phyloP scores from a whole-genome alignment of 1,284 basidiomycete species.

The Pyrrhoderma noxium region DNA sequence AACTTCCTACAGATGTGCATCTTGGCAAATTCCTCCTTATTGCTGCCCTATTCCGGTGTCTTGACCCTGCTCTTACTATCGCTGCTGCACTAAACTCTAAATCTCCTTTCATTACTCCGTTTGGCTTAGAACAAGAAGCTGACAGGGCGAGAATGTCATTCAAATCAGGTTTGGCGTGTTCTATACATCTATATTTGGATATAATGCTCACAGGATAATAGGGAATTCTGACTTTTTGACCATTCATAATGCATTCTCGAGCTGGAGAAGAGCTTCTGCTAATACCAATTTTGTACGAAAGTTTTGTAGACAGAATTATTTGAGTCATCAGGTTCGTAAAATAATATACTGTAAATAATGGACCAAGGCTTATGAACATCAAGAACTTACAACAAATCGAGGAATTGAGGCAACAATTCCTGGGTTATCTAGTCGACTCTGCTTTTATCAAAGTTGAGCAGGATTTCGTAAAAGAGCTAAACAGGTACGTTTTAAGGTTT shows the following conservation, averaged over 20 bases:
- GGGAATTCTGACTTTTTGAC: conserved; percentile 97
- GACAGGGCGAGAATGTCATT: conserved; percentile 81
- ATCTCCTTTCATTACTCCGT: conserved; percentile 85
- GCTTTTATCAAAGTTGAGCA: conserved; percentile 73
- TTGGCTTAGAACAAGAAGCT: conserved; percentile 85
- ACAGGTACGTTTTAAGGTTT: conserved; percentile 40
- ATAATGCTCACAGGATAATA: conserved; percentile 26
- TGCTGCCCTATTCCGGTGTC: conserved; percentile 80
- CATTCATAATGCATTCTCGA: conserved; percentile 84
- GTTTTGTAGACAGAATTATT: conserved; percentile 79
- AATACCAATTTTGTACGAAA: conserved; percentile 57
- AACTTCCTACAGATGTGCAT: conserved; percentile 94
- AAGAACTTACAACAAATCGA: conserved; percentile 95
- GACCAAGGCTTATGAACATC: neutral
- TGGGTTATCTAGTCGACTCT: conserved; percentile 83
- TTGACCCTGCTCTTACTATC: conserved; percentile 94
- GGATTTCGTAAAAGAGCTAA: conserved; percentile 65
- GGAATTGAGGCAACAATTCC: conserved; percentile 90
- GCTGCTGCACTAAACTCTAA: conserved; percentile 92
- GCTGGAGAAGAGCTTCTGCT: conserved; percentile 77
- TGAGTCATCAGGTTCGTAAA: conserved; percentile 69
- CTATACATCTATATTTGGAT: neutral
- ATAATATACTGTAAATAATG: neutral
- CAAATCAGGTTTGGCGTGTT: conserved; percentile 50
- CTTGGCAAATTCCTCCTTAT: conserved; percentile 91